Percentiles rank a stretch among this genome's conserved stretches.
These are phyloP conservation scores for Aureobasidium sp. DNA, from an alignment of 2,329 filamentous ascomycete species.

Conservation along the genomic window DNA sequence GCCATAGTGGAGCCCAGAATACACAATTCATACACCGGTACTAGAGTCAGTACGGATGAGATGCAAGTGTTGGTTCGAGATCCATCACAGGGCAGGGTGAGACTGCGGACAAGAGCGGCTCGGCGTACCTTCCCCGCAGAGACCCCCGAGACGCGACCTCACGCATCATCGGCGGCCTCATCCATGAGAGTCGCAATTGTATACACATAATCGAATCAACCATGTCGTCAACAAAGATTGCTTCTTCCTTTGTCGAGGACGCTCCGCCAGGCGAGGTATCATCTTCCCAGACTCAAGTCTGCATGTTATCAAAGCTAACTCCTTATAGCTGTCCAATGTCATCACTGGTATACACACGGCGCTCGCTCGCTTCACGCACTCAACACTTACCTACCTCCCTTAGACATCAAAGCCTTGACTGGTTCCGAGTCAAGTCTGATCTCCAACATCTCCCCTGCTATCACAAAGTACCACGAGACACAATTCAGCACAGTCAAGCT, in stretches of 20 bases:
- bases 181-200: background rate
- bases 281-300: slow-evolving; percentile 25
- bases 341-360: slow-evolving; percentile 72
- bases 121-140: slow-evolving; percentile 17
- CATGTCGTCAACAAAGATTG: slow-evolving; percentile 38
- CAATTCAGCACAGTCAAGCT: slow-evolving; percentile 92
- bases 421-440: slow-evolving; percentile 73
- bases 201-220: background rate
- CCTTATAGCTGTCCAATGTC: slow-evolving; percentile 81
- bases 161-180: slow-evolving; percentile 8
- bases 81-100: background rate
- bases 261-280: slow-evolving; percentile 96
- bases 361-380: background rate
- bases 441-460: slow-evolving; percentile 80
- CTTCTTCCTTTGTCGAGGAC: slow-evolving; percentile 87
- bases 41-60: too few species aligned
- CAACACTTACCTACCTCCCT: slow-evolving; percentile 24
- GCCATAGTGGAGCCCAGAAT: too few species aligned
- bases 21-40: too few species aligned
- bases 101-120: background rate
- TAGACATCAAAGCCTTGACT: slow-evolving; percentile 94
- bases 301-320: slow-evolving; percentile 26
- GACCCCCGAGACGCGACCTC: slow-evolving; percentile 10
- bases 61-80: too few species aligned
- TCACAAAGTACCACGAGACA: slow-evolving; percentile 96